Evolutionary conservation across 1,139 yeast species (phyloP), one percentile per base, ranked within the genome.

Genomic region (Hyphopichia wangnamkhiaoensis): DNA sequence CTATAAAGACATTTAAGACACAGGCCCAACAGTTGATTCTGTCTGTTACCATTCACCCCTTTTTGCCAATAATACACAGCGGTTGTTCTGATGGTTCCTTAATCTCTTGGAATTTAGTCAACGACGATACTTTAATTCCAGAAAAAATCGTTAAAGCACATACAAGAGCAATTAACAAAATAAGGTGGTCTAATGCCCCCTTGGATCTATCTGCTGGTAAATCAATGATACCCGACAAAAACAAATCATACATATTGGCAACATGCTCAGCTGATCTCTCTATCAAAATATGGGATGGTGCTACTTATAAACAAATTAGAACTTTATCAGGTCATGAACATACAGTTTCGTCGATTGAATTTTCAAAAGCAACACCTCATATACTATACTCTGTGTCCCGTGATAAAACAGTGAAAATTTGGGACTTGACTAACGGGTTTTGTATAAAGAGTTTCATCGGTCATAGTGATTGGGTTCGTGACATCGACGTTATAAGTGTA

Each of bases 271-370:
- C 90, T 0, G 98, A 91, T 58, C 63, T 89, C 39, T 69, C 80
- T 15, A 75, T 88, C 44, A 84, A 84, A 53, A 63, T 87, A 2
- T 87, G 93, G 90, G 84, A 80, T 50, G 73, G 77, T 1, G 61
- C 71, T 8, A 60, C 68, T 16, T 78, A 78, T 50, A 71, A 73
- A 34, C 82, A 84, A 37, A 59, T 81, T 2, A 71, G 89, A 34
- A 82, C 90, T 0, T 64, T 91, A 16, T 66, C 82, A 1, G 97
- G 97, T n/a, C 98, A 91, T 61, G 95, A 90, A 46, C 96, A 90
- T 59, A 82, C 94, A 2, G 81, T 91, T 0, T 85, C 95, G 0
- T 69, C 81, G 1, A 66, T 88, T 10, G 65, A 69, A 19, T 84
- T 86, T 57, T 66, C 74, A 2, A 52, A 44, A 4, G 38, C 52